Conservation (phyloP, 768 basidiomycete genomes). For the Boletus subparvulus region DNA sequence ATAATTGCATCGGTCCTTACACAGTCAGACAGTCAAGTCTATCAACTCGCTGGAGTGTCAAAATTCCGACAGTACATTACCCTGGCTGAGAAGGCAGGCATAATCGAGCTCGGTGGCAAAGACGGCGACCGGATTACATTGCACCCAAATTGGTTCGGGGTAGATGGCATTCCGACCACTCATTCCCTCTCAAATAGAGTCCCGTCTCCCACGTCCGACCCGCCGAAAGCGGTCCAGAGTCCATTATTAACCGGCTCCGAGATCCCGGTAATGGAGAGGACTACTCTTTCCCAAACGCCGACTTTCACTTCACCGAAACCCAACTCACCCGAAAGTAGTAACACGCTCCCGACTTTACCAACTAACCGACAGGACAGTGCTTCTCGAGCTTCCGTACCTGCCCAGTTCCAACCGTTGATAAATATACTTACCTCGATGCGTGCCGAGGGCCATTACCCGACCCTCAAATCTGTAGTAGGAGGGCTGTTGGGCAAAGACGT, state of each 20-base stretch:
- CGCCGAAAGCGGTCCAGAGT: constrained; percentile 5
- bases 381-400: constrained; percentile 6
- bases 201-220: constrained; percentile 15
- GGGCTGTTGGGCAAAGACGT: constrained; percentile 30
- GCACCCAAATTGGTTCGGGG: constrained; percentile 20
- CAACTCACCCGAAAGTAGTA: background rate
- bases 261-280: constrained; percentile 5
- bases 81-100: constrained; percentile 26
- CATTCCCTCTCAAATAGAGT: background rate
- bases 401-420: constrained; percentile 33
- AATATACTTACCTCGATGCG: constrained; percentile 32
- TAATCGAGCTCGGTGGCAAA: constrained; percentile 25
- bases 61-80: constrained; percentile 28
- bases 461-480: constrained; percentile 40
- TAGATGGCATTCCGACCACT: background rate
- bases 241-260: constrained; percentile 9
- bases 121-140: constrained; percentile 26
- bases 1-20: constrained; percentile 36
- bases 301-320: background rate
- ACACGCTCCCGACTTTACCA: background rate
- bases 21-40: constrained; percentile 24
- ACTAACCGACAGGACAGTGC: background rate
- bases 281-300: background rate
- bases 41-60: constrained; percentile 27
- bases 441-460: constrained; percentile 31